Base-by-base conservation (phyloP, 2,329 filamentous ascomycete genomes). In the Aspergillus ochraceoroseus region DNA sequence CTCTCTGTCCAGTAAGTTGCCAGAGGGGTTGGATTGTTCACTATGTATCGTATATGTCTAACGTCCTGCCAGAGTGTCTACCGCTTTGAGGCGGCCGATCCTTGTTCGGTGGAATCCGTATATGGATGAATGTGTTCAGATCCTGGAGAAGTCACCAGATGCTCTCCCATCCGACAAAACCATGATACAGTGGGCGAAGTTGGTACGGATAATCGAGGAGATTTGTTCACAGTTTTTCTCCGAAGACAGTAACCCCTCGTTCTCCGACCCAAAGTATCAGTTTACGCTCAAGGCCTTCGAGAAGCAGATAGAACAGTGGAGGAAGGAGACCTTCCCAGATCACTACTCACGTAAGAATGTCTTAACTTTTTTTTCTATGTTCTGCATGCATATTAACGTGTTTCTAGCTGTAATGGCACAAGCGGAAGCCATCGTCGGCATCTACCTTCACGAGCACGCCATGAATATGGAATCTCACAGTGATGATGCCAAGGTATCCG, bases 381-480 rank as follows among this genome's bases (percentile, higher is more conserved):
- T 20, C 6, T 18, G 13, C 3, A 35, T 32, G 34, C 23, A 38
- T 41, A 22, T 42, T 46, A 17, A 49, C 15, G 9, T 39, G 11
- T 31, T 45, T 23, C 29, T 27, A 81, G 81, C 76, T n/a, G 72
- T 77, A 0, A 67, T 87, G 31, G 66, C 69, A 12, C 73, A 87
- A 49, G 76, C 76, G 45, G 80, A 85, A 49, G 70, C 81, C 48
- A 74, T 83, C 2, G 59, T 86, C 23, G 82, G 74, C 46, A 67
- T 89, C 2, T 87, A 85, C 57, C 80, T 88, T 68, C 82, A 89
- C 58, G 85, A 89, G 61, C 77, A 85, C 38, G 80, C 77, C 2
- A 76, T 89, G 48, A 80, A 86, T 48, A 70, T 76, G 6, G 80
- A 85, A 37, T 74, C 77, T 47, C 70, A 68, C 13, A 70, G 72